Evolutionary conservation across 2,329 filamentous ascomycete species (phyloP).

Genomic region (Nothopassalora personata): DNA sequence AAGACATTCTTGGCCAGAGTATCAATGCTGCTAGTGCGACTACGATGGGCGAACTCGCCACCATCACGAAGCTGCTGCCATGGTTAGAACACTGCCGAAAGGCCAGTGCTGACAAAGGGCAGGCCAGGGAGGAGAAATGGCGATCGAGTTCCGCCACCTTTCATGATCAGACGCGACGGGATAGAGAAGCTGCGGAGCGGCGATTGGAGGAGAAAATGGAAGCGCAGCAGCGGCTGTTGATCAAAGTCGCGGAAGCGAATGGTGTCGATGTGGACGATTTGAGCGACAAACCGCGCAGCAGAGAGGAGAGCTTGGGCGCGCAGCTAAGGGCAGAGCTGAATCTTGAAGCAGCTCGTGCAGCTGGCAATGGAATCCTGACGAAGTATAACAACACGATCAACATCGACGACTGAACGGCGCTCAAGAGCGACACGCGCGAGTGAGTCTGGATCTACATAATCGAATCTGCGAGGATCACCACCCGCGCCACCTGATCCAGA

Average conservation of each 20-base stretch:
- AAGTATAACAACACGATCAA: conserved; percentile 7
- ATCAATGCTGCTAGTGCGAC: conserved; percentile 25
- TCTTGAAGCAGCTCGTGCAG: conserved; percentile 21
- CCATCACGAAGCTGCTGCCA: conserved; percentile 33
- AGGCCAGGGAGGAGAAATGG: conserved; percentile 38
- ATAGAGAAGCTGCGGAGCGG: conserved; percentile 34
- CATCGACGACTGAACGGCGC: conserved; percentile 16
- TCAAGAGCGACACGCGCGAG: background rate
- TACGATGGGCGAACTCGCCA: conserved; percentile 24
- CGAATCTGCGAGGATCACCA: conserved; percentile 50
- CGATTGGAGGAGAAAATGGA: conserved; percentile 31
- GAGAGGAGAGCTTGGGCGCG: conserved; percentile 24
- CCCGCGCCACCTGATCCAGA: conserved; percentile 67
- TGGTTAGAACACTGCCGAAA: conserved; percentile 39
- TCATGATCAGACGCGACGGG: conserved; percentile 34
- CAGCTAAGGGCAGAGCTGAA: conserved; percentile 27
- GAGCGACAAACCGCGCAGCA: conserved; percentile 10
- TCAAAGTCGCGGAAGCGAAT: conserved; percentile 24
- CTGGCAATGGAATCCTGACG: background rate
- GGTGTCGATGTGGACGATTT: conserved; percentile 21
- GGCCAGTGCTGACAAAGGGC: conserved; percentile 31
- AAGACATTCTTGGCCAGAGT: conserved; percentile 25
- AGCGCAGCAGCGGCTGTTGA: conserved; percentile 27
- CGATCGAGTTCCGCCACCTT: conserved; percentile 37
- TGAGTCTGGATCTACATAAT: background rate